Conservation (phyloP, 305 asterid species). For the Caryopteris hybrid region DNA sequence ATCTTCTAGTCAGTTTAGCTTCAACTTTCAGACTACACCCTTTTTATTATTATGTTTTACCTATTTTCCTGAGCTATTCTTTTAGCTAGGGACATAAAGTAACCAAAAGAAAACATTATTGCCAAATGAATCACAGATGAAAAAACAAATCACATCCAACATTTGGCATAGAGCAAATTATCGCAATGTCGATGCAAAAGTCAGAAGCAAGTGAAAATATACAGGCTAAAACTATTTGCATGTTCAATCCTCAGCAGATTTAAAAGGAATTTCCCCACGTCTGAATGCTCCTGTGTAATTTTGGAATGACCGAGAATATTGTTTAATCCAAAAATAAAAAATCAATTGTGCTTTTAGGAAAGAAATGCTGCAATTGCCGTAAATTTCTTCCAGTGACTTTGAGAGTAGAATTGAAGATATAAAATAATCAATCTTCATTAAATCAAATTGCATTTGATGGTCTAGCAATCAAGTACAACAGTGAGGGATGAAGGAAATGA, state of each 20-base stretch:
- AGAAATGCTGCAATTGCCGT: not conserved
- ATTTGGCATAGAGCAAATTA: not conserved
- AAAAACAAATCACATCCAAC: too few species aligned
- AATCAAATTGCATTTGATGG: not conserved
- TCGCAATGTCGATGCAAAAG: not conserved
- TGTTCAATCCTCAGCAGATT: not conserved
- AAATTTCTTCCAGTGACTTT: not conserved
- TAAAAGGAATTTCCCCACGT: not conserved
- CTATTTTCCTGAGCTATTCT: not conserved
- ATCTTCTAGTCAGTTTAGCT: not conserved
- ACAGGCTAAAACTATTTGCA: not conserved
- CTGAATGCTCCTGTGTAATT: not conserved
- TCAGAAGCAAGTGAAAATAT: not conserved
- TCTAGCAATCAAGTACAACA: not conserved
- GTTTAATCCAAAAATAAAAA: not conserved
- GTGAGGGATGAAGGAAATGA: not conserved
- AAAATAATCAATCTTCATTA: not conserved
- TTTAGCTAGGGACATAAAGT: not conserved
- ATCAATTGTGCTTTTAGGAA: not conserved
- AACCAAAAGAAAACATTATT: conserved; percentile 14
- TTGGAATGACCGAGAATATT: not conserved
- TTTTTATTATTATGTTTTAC: not conserved
- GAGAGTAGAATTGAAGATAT: not conserved
- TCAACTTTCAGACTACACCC: not conserved
- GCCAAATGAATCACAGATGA: not conserved